Conservation (phyloP, 129 eudicot genomes). For the Flaveria sonorensis region DNA sequence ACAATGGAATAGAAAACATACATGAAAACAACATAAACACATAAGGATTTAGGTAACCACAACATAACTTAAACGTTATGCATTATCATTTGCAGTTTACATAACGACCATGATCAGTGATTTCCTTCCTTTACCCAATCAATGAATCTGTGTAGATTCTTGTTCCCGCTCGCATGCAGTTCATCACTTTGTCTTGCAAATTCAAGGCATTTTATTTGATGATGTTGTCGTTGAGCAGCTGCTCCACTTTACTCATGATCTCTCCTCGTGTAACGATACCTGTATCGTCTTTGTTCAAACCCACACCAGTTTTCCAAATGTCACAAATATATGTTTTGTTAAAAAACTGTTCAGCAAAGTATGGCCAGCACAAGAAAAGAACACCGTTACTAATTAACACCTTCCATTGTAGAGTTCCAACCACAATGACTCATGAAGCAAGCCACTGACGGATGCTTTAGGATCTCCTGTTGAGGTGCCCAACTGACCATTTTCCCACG, state of each 20-base stretch:
- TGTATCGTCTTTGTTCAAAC: no score
- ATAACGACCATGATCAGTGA: not conserved
- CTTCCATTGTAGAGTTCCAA: no score
- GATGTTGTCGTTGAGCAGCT: slow-evolving; percentile 30
- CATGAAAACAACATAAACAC: no score
- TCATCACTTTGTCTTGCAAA: slow-evolving; percentile 25
- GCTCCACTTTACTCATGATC: slow-evolving; percentile 48
- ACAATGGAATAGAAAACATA: no score
- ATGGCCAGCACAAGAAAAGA: no score
- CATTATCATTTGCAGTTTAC: not conserved
- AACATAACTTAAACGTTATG: no score
- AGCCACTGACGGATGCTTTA: slow-evolving; percentile 52
- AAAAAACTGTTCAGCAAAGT: no score
- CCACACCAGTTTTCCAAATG: no score
- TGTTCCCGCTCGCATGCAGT: slow-evolving; percentile 24
- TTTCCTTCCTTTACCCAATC: slow-evolving; percentile 40
- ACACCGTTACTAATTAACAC: slow-evolving; percentile 48
- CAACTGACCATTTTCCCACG: slow-evolving; percentile 51
- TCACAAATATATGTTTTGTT: no score
- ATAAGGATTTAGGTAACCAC: no score
- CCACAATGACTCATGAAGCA: slow-evolving; percentile 67
- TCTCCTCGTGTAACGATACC: no score
- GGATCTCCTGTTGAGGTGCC: slow-evolving; percentile 60
- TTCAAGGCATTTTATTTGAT: slow-evolving; percentile 33
- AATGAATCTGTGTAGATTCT: slow-evolving; percentile 36